Conservation (phyloP, 2,329 filamentous ascomycete species). For the Cladophialophora chaetospira region DNA sequence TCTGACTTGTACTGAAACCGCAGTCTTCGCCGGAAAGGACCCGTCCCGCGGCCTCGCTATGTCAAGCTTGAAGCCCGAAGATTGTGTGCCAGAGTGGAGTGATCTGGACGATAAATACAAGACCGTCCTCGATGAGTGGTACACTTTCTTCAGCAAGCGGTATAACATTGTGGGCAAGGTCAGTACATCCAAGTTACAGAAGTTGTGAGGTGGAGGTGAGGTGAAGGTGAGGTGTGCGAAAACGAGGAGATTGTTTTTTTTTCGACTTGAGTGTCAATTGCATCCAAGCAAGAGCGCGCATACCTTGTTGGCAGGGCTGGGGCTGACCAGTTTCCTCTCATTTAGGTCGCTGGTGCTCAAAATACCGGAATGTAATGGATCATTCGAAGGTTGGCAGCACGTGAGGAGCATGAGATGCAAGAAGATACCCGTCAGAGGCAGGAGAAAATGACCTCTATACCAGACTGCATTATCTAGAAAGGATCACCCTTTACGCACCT, state of each 20-base stretch:
- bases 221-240: background rate
- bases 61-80: conserved; percentile 82
- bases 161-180: conserved; percentile 73
- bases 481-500: conserved; percentile 56
- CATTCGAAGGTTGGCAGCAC: background rate
- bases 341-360: conserved; percentile 29
- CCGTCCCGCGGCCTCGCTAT: conserved; percentile 87
- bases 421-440: background rate
- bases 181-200: conserved; percentile 21
- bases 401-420: background rate
- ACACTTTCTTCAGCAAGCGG: conserved; percentile 92
- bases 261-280: too few relatives aligned
- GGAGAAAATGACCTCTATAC: too few relatives aligned
- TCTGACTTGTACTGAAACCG: background rate
- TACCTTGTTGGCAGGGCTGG: background rate
- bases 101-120: conserved; percentile 84
- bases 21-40: conserved; percentile 95
- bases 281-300: background rate
- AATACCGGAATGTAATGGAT: conserved; percentile 20
- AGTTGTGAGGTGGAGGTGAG: conserved; percentile 14
- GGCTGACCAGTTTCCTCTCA: conserved; percentile 8
- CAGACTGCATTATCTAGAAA: too few relatives aligned
- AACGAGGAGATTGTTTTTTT: too few relatives aligned
- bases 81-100: conserved; percentile 79
- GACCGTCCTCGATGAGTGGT: conserved; percentile 84